Evolutionary conservation across 352 stramenopile species (phyloP).

Genomic region (Peronospora tabacina): DNA sequence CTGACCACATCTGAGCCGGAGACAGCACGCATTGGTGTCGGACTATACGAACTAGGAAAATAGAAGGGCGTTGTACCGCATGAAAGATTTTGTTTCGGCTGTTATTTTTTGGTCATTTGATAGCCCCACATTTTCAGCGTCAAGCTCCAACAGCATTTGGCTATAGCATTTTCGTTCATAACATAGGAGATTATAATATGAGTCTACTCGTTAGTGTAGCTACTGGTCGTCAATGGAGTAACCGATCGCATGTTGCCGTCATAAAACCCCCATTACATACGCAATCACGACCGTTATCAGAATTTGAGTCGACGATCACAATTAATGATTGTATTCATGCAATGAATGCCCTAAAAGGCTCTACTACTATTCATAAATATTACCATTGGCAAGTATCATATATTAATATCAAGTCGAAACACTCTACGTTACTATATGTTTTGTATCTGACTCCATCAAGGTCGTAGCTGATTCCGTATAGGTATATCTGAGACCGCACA

Average conservation of each 20-base stretch:
- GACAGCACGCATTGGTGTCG: too few species aligned
- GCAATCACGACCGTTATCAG: conserved; percentile 11
- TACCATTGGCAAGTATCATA: too few species aligned
- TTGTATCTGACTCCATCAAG: background rate
- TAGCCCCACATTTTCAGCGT: background rate
- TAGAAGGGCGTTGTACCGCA: background rate
- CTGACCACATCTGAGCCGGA: conserved; percentile 12
- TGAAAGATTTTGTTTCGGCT: too few species aligned
- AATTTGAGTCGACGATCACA: conserved; percentile 1
- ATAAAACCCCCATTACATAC: conserved; percentile 15
- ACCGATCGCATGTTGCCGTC: background rate
- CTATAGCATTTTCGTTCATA: background rate
- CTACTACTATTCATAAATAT: too few species aligned
- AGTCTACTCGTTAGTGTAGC: background rate
- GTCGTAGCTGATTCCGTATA: too few species aligned
- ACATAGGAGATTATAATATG: background rate
- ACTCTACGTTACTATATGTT: too few species aligned
- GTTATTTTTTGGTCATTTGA: background rate
- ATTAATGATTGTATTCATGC: too few species aligned
- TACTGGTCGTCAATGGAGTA: background rate
- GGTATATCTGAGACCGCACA: background rate
- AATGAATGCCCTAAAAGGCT: too few species aligned
- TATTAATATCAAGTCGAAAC: too few species aligned
- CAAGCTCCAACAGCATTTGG: background rate
- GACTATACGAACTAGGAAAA: background rate